Conservation (phyloP, 2,329 filamentous ascomycete genomes). For the Furcasterigmium sp. region DNA sequence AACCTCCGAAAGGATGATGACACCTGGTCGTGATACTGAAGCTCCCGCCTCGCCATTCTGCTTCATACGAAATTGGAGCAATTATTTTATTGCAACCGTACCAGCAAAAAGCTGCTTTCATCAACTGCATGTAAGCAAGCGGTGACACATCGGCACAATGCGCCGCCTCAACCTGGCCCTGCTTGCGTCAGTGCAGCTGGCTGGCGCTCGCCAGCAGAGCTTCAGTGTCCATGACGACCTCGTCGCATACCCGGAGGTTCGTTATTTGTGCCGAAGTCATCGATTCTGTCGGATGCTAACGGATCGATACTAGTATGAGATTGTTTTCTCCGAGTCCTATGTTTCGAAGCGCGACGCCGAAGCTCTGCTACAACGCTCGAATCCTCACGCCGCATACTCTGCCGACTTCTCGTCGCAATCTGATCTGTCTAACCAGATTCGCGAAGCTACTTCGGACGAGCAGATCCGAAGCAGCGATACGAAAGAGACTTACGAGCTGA, state of each 20-base stretch:
- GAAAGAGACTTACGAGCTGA: conserved; percentile 60
- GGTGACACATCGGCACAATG: conserved; percentile 36
- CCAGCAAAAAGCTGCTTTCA: conserved; percentile 4
- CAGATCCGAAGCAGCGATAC: conserved; percentile 16
- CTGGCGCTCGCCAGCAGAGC: conserved; percentile 36
- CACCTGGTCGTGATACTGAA: conserved; percentile 7
- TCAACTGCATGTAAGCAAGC: conserved; percentile 25
- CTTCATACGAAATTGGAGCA: no score
- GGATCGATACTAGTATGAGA: conserved; percentile 59
- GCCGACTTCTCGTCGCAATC: conserved; percentile 34
- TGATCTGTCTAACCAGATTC: conserved; percentile 28
- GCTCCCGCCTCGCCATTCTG: no score
- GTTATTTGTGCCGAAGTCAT: conserved; percentile 13
- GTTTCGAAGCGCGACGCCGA: conserved; percentile 67
- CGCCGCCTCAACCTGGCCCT: conserved; percentile 41
- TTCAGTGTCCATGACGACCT: conserved; percentile 90
- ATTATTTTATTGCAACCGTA: neutral
- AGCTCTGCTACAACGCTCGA: conserved; percentile 44
- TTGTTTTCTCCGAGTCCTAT: conserved; percentile 68
- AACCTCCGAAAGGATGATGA: conserved; percentile 9
- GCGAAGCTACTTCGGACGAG: conserved; percentile 25
- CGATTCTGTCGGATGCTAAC: conserved; percentile 2
- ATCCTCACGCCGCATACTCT: conserved; percentile 29
- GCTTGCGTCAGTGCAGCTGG: conserved; percentile 38
- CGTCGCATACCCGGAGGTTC: conserved; percentile 79